These are phyloP conservation scores for Claviceps humidiphila DNA, from an alignment of 2,329 filamentous ascomycete genomes.

Conservation along the genomic window DNA sequence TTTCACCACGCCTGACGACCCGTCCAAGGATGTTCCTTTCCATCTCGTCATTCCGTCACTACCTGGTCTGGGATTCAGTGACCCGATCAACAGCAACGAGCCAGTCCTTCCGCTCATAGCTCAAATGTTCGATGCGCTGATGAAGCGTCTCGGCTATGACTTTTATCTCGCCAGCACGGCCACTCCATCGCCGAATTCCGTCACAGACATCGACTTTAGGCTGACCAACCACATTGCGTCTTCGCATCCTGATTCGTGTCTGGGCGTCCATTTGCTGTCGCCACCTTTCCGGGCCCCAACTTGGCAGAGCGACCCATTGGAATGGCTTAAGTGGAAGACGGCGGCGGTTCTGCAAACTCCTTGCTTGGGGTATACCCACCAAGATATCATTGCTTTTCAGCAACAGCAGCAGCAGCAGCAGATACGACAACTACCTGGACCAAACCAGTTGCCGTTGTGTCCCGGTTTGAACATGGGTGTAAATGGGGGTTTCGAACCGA, in stretches of 20 bases:
- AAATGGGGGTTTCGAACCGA: conserved; percentile 29
- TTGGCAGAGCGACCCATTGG: conserved; percentile 26
- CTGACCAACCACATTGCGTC: conserved; percentile 35
- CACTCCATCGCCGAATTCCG: conserved; percentile 31
- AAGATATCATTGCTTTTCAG: conserved; percentile 34
- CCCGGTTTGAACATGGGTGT: conserved; percentile 17
- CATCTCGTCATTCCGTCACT: conserved; percentile 54
- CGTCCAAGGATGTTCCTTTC: conserved; percentile 36
- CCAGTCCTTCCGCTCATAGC: conserved; percentile 40
- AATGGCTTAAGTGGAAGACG: conserved; percentile 43
- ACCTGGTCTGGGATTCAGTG: conserved; percentile 55
- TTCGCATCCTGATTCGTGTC: conserved; percentile 33
- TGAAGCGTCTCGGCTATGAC: conserved; percentile 45
- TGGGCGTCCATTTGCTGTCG: conserved; percentile 48
- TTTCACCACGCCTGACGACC: conserved; percentile 39
- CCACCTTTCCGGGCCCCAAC: conserved; percentile 40
- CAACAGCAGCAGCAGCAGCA: conserved; percentile 5
- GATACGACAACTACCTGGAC: conserved; percentile 2
- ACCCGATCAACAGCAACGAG: conserved; percentile 38
- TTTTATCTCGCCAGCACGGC: conserved; percentile 45
- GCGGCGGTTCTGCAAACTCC: conserved; percentile 34
- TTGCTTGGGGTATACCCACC: conserved; percentile 41
- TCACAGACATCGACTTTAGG: conserved; percentile 38
- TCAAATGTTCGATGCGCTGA: conserved; percentile 42
- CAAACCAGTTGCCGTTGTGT: conserved; percentile 7